Evolutionary conservation across 306 rosid genomes (phyloP).

Genomic region (Castanea crenata): DNA sequence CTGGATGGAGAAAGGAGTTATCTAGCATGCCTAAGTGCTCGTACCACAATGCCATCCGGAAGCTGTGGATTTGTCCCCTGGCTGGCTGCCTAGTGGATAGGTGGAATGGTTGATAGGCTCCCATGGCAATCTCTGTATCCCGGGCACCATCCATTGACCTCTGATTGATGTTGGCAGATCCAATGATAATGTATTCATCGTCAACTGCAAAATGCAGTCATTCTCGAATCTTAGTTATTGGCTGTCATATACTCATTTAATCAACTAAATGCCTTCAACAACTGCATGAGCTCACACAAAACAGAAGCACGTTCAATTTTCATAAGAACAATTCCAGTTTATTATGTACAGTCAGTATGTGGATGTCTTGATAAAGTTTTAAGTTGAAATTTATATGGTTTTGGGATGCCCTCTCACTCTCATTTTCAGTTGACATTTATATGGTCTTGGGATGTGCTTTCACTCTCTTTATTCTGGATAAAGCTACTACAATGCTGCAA

Average conservation of each 20-base stretch:
- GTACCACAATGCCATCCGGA: constrained; percentile 52
- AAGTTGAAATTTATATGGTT: neutral
- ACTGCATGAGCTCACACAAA: neutral
- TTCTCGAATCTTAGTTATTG: neutral
- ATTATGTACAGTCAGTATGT: neutral
- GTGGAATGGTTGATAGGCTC: constrained; percentile 52
- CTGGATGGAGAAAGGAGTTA: constrained; percentile 34
- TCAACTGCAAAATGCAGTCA: constrained; percentile 32
- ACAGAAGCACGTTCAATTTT: neutral
- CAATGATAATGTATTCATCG: constrained; percentile 51
- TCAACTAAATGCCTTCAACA: neutral
- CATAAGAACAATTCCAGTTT: neutral
- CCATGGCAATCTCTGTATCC: constrained; percentile 57
- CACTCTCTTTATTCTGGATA: too few species aligned
- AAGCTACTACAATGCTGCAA: too few species aligned
- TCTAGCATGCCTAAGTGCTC: constrained; percentile 46
- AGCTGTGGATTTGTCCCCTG: constrained; percentile 53
- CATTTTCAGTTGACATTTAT: neutral
- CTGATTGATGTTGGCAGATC: constrained; percentile 55
- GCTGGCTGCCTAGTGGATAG: constrained; percentile 31
- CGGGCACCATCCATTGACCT: constrained; percentile 56
- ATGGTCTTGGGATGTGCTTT: too few species aligned
- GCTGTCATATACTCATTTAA: neutral
- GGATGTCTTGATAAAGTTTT: neutral
- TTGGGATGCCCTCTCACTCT: neutral